Base-by-base conservation (phyloP, 306 rosid genomes). In the Quercus bicolor region DNA sequence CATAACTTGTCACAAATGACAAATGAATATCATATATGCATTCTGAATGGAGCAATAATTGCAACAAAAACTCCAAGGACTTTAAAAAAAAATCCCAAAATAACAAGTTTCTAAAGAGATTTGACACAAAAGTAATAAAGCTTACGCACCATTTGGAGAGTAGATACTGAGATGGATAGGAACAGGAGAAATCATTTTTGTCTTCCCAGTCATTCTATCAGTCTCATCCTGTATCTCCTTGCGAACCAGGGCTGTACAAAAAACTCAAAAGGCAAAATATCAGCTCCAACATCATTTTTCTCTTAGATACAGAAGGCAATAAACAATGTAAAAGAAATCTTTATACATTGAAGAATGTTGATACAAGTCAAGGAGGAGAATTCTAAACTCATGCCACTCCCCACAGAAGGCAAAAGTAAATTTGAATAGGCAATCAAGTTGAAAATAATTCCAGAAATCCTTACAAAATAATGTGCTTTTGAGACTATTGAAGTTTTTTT, bases 131-230 rank as follows among this genome's bases (percentile, higher is more conserved):
- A 45, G 16, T 0, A 56, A 74, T 14, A 81, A 53, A 51, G 64
- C 12, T 48, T 75, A 85, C 90, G 53, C 74, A 95, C 99, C 99
- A 56, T 93, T 59, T 53, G 99, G 92, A 70, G 99, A 95, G 86
- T 93, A 93, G 89, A 95, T 95, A 78, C 99, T 95, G 65, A 95
- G 98, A 84, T 95, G 99, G 80, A 95, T 95, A 61, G 99, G 99
- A 82, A 95, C 77, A 77, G 92, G 90, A 82, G 99, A 95, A 69
- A 95, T 95, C 83, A 88, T 93, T 81, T 93, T 95, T 16, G 96
- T 23, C 90, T 80, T 93, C 77, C 98, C 99, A 0, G 97, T 95
- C 26, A 93, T 62, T 83, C 99, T 86, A 77, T 95, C 99, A 71
- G 99, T 95, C 89, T 95, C 99, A 3, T 95, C 97, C 82, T 89